Percentiles rank a stretch among this genome's conserved stretches.
Conservation (phyloP, 257 asterid genomes). For the Ballota nigra region DNA sequence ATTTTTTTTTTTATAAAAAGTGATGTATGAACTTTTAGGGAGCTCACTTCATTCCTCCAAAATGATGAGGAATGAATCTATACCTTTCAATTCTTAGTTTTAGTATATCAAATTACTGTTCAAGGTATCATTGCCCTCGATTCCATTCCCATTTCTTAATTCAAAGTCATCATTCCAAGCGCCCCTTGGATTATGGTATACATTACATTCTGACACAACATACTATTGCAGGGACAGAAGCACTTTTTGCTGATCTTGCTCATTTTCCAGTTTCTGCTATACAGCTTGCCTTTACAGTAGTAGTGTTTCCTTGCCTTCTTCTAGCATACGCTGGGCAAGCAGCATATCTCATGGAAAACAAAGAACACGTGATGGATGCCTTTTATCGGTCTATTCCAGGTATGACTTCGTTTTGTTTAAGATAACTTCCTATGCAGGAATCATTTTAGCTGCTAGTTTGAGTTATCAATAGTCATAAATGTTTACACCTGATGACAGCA, state of each 20-base stretch:
- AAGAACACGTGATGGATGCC: constrained; percentile 54
- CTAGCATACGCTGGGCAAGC: constrained; percentile 80
- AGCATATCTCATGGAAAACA: constrained; percentile 65
- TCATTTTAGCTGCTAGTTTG: not conserved
- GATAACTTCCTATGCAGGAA: not conserved
- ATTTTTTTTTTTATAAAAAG: no score
- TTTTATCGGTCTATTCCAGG: constrained; percentile 84
- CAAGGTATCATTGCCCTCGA: no score
- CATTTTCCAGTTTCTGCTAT: constrained; percentile 68
- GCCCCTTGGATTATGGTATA: not conserved
- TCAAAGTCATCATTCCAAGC: not conserved
- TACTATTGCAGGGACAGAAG: constrained; percentile 60
- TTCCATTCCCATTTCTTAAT: no score
- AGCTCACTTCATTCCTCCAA: no score
- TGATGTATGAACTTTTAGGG: no score
- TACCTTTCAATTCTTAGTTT: no score
- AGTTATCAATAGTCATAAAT: not conserved
- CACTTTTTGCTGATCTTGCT: constrained; percentile 79
- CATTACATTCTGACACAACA: constrained; percentile 11
- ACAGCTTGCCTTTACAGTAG: constrained; percentile 61
- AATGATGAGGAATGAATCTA: no score
- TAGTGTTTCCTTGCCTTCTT: constrained; percentile 77
- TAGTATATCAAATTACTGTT: no score
- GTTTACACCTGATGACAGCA: not conserved
- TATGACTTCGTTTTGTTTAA: not conserved